These are phyloP conservation scores for Botryosphaeria dothidea DNA, from an alignment of 2,329 filamentous ascomycete species.

Conservation along the genomic window DNA sequence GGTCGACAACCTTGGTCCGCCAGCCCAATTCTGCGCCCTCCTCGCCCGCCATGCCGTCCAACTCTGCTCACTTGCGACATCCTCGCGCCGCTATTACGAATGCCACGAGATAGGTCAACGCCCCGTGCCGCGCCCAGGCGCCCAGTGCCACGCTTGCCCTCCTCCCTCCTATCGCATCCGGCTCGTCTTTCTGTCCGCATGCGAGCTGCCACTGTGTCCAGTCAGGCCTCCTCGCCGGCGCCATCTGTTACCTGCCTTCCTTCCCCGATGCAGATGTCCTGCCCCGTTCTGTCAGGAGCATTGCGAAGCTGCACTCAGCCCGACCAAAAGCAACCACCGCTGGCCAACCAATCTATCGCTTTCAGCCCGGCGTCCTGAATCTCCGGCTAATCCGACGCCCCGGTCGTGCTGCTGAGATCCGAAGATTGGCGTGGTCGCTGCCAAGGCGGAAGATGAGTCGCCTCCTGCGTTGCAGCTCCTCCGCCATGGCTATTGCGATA, in stretches of 20 bases:
- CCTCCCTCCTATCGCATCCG: not conserved
- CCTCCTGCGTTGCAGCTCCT: not conserved
- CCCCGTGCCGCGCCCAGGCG: conserved; percentile 1
- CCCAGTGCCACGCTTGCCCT: not conserved
- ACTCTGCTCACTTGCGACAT: not conserved
- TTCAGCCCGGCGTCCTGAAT: not conserved
- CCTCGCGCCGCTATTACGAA: not conserved
- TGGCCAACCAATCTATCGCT: not conserved
- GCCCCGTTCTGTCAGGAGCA: not conserved
- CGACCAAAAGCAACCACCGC: not conserved
- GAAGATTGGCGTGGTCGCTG: not conserved
- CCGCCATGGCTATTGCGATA: not conserved
- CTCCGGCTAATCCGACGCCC: conserved; percentile 1
- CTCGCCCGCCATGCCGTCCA: not conserved
- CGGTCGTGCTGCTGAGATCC: not conserved
- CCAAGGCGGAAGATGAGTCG: conserved; percentile 1
- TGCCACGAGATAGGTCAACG: conserved; percentile 1
- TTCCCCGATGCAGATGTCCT: not conserved
- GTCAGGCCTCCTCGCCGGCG: not conserved
- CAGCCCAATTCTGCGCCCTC: not conserved
- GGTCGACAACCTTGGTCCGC: not conserved
- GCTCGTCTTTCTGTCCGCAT: not conserved
- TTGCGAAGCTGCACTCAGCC: not conserved
- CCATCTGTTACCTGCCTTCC: not conserved
- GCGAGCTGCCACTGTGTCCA: not conserved